Evolutionary conservation across 108 stramenopile genomes (phyloP), one percentile per base, ranked within the genome.

Genomic region (Skeletonema menzelii): DNA sequence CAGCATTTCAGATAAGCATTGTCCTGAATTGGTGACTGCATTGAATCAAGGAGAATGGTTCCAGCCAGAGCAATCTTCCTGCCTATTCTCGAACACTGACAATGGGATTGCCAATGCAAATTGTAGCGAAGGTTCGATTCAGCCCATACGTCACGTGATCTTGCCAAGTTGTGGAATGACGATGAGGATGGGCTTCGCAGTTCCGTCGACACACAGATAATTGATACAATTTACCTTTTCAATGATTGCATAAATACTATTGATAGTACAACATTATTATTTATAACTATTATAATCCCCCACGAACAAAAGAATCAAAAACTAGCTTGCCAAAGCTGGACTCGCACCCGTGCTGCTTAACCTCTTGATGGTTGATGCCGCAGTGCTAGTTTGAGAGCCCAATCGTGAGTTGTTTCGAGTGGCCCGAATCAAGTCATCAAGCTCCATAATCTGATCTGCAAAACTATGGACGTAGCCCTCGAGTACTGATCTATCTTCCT

Each of bases 381-480:
- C 49, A 53, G 49, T 53, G 24, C 49, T 53, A n/a, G n/a, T n/a
- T 53, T 53, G 49, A 24, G 49, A 53, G 24, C 49, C 20, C 49
- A 10, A 53, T 2, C 49, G 49, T 8, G 49, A 53, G 22, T 7
- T 53, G 22, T 7, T 53, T 22, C 49, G 49, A 8, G 20, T 53
- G 8, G 42, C 40, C 53, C 64, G 68, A 70, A 94, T 87, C 26
- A 85, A 47, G 27, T 80, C 71, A 75, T 95, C 94, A 6, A 95
- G 57, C 59, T 92, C 91, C 15, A 70, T 88, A 63, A 95, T 95
- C 34, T 91, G 81, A 27, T 86, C 87, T 2, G 91, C 91, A 81
- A 95, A 95, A 67, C 88, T 87, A 46, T 91, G 84, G 14, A 95
- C 94, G 63, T 91, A 91, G n/a, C 83, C 82, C 67, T 93, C 89